Conservation (phyloP, 2,329 filamentous ascomycete species). For the Aspergillus pseudonomiae region DNA sequence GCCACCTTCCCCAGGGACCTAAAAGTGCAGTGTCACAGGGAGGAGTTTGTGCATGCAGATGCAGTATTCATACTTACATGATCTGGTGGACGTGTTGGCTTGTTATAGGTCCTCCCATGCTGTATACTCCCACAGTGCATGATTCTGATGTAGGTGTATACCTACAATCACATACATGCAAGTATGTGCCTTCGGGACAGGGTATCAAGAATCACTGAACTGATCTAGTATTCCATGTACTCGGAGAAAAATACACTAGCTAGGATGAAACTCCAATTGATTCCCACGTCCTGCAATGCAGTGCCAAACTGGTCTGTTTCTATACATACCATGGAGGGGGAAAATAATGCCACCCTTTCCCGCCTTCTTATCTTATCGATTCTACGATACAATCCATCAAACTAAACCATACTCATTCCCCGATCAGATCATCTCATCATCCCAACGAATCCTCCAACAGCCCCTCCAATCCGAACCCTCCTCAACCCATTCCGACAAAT, state of each 20-base stretch:
- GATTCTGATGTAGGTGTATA: not conserved
- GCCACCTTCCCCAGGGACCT: not conserved
- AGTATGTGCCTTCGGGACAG: not conserved
- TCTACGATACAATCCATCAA: not conserved
- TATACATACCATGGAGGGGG: not conserved
- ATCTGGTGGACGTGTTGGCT: no score
- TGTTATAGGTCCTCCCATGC: not conserved
- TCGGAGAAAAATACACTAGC: no score
- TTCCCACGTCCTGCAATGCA: not conserved
- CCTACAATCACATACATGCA: not conserved
- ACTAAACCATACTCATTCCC: not conserved
- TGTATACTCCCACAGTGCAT: not conserved
- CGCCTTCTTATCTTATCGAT: not conserved
- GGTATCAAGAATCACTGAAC: no score
- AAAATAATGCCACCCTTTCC: not conserved
- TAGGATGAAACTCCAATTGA: not conserved
- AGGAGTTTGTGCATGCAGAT: no score
- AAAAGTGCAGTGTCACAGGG: not conserved
- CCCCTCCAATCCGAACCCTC: not conserved
- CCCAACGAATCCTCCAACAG: not conserved
- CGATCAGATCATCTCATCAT: not conserved
- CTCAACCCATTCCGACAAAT: not conserved
- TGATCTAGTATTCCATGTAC: rapidly evolving
- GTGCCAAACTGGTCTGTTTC: not conserved
- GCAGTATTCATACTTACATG: no score